Base-by-base conservation (phyloP, 176 grass and related monocot genomes). In the Musa itinerans region DNA sequence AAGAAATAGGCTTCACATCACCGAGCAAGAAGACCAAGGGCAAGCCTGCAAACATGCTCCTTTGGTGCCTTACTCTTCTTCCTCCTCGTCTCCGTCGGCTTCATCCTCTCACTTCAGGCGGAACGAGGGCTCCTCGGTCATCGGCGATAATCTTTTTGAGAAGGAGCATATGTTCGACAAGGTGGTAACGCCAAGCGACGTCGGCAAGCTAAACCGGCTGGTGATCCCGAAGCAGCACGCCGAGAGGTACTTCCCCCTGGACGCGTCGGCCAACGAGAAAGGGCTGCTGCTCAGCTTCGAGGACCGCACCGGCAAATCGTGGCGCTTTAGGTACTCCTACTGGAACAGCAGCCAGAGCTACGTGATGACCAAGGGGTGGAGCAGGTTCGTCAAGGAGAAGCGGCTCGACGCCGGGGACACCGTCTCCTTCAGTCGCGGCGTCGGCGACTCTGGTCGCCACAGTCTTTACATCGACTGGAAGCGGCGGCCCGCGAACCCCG, bases 311-410 rank as follows among this genome's bases (percentile, higher is more conserved):
- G 88, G 90, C 52, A 91, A 94, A 78, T 23, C 86, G 23, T 99
- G 95, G 95, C 77, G 86, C 66, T 99, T 99, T 83, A 86, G 95
- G 50, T 99, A 99, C 88, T 99, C 95, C 8, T 99, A 99, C 84
- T 99, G 95, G 95, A 94, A 94, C 81, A 99, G 90, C 88, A 99
- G 95, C 86, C 95, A 99, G 85, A 99, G 90, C 84, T 99, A 99
- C 85, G 95, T 99, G 55, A 92, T 99, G 88, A 99, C 95, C 80
- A 99, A 99, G 34, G 95, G 95, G 0, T 99, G 95, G 95, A 99
- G 95, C 86, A 86, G 88, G 49, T 98, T 98, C 80, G 95, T 98
- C 63, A 93, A 91, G 78, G 95, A 98, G 82, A 98, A 98, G 88
- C 77, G 80, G 66, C 95, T 99, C 73, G 76, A 81, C 50, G 90